These are phyloP conservation scores for Tricholoma sp. DNA, from an alignment of 768 basidiomycete species.

Conservation along the genomic window DNA sequence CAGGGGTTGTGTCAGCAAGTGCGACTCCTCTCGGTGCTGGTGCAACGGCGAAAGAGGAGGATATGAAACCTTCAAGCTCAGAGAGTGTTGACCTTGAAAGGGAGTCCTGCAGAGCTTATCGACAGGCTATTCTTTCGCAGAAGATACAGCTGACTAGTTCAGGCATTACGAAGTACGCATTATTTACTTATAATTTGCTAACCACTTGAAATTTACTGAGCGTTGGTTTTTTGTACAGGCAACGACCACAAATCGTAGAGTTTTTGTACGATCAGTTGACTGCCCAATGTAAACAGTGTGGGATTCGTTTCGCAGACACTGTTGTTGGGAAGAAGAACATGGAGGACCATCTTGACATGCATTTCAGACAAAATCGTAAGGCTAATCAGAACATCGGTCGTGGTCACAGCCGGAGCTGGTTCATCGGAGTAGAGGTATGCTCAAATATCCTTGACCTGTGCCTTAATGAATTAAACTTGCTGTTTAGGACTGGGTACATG, in stretches of 20 bases:
- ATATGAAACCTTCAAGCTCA: conserved; percentile 16
- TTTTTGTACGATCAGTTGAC: conserved; percentile 74
- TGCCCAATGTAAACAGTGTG: conserved; percentile 91
- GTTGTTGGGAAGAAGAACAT: conserved; percentile 66
- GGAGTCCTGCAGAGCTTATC: conserved; percentile 53
- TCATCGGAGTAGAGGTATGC: conserved; percentile 74
- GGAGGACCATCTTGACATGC: conserved; percentile 92
- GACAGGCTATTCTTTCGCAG: conserved; percentile 53
- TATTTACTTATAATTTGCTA: neutral
- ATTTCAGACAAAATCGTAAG: conserved; percentile 90
- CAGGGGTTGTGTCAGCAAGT: conserved; percentile 65
- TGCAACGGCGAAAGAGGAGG: conserved; percentile 34
- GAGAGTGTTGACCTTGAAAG: conserved; percentile 34
- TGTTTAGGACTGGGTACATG: conserved; percentile 85
- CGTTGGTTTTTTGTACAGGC: conserved; percentile 29
- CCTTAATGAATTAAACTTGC: conserved; percentile 12
- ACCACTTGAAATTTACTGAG: conserved; percentile 1
- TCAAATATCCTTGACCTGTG: neutral
- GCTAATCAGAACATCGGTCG: conserved; percentile 73
- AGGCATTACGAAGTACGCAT: conserved; percentile 68
- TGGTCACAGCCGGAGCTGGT: conserved; percentile 90
- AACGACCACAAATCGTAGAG: conserved; percentile 54
- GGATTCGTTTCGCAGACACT: conserved; percentile 77
- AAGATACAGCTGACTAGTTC: conserved; percentile 56
- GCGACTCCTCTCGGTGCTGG: conserved; percentile 49